Conservation (phyloP, 768 basidiomycete species). For the Cystobasidium tubakii region DNA sequence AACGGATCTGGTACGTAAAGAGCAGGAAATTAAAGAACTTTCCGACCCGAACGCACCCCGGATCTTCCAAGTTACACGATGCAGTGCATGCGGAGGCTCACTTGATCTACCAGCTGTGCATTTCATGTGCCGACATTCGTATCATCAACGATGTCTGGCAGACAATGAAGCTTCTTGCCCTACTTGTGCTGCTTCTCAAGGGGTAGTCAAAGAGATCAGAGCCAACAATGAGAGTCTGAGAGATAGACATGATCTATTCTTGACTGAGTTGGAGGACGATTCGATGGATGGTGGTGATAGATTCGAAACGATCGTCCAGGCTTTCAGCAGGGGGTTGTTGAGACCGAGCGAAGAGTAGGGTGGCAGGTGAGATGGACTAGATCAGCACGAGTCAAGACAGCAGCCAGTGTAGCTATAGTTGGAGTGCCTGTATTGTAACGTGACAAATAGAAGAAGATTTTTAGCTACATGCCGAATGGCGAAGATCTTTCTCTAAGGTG, state of each 20-base stretch:
- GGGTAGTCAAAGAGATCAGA: constrained; percentile 81
- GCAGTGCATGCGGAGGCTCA: constrained; percentile 79
- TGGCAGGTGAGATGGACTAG: not conserved
- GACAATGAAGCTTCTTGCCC: constrained; percentile 57
- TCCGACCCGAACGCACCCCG: constrained; percentile 69
- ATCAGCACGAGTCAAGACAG: no score
- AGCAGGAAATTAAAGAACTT: constrained; percentile 74
- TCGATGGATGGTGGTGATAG: constrained; percentile 23
- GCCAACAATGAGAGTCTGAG: constrained; percentile 76
- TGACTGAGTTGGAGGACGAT: constrained; percentile 36
- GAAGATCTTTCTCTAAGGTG: no score
- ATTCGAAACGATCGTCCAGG: constrained; percentile 23
- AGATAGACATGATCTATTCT: constrained; percentile 50
- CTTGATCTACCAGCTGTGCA: constrained; percentile 89
- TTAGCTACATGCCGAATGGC: no score
- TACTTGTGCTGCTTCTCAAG: constrained; percentile 75
- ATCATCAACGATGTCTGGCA: constrained; percentile 71
- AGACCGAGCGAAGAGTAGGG: not conserved
- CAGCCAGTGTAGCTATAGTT: no score
- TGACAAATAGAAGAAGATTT: no score
- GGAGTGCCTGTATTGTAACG: no score
- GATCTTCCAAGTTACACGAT: constrained; percentile 90
- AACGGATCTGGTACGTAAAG: constrained; percentile 69
- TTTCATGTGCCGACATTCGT: constrained; percentile 97
- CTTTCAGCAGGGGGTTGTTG: constrained; percentile 22